Evolutionary conservation across 2,329 filamentous ascomycete species (phyloP).

Genomic region (Botrytis cinerea): DNA sequence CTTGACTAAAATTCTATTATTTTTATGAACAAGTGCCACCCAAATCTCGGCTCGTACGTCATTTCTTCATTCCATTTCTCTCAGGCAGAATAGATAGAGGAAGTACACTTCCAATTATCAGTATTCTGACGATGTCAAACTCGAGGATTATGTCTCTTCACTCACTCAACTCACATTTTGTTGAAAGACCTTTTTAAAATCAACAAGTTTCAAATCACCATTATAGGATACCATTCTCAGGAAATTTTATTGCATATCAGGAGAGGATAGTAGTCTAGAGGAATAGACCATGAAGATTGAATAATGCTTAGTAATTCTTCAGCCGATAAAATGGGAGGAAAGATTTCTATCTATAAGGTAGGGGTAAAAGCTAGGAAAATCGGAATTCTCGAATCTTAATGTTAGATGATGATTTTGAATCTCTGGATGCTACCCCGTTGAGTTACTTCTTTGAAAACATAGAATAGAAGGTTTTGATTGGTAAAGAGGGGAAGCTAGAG

Average conservation of each 20-base stretch:
- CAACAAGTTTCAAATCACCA: no score
- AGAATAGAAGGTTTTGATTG: background rate
- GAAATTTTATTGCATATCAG: background rate
- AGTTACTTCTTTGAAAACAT: background rate
- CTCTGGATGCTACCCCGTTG: background rate
- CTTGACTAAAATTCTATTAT: background rate
- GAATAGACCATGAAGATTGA: background rate
- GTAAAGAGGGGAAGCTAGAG: background rate
- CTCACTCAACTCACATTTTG: background rate
- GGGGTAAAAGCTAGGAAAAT: background rate
- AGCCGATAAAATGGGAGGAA: background rate
- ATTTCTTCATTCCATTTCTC: no score
- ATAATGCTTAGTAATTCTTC: background rate
- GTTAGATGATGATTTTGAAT: background rate
- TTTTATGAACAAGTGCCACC: background rate
- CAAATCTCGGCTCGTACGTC: background rate
- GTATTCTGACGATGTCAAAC: background rate
- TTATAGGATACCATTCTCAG: background rate
- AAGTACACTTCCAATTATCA: background rate
- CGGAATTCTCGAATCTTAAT: background rate
- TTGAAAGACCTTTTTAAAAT: background rate
- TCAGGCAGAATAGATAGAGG: no score
- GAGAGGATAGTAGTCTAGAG: background rate
- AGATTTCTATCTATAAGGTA: background rate
- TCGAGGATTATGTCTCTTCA: background rate